Evolutionary conservation across 1,284 basidiomycete species (phyloP), one percentile per base, ranked within the genome.

Genomic region (Anthracocystis panici-leucophaei): DNA sequence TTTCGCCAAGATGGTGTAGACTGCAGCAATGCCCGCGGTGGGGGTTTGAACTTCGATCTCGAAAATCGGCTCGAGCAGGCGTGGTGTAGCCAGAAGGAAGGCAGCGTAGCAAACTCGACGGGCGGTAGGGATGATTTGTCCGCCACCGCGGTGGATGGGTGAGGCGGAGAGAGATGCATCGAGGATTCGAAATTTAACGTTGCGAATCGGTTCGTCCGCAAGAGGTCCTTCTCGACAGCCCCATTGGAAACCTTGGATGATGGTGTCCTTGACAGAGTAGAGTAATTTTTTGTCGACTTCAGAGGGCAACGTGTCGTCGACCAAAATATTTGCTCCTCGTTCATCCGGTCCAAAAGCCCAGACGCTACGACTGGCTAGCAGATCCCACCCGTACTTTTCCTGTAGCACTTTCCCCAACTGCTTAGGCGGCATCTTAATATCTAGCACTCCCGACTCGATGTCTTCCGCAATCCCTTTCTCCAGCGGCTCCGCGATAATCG

Each of bases 181-280:
- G 57, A 98, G 87, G 69, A 99, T 89, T 21, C 97, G 91, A 89
- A 99, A 98, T 87, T 98, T 99, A 74, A 99, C 96, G 81, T 96
- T 97, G 68, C 97, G 92, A 89, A 99, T 96, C 16, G 97, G 97
- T 87, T 99, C 97, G 85, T 99, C 97, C 84, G 95, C 97, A 55
- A 99, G 85, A 21, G 97, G 97, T 1, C 97, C 97, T 88, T 99
- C 97, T 49, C 96, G 89, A 53, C 96, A 91, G 62, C 93, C 97
- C 97, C 97, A 99, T 85, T 97, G 97, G 91, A 99, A 99, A 35
- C 97, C 97, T 87, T 99, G 97, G 87, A 94, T 96, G 83, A 99
- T 92, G 78, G 94, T 92, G 80, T 99, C 96, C 86, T 92, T 95
- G 57, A 98, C 93, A 16, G 91, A 91, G 40, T 90, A 91, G 61